These are phyloP conservation scores for Samsoniella hepiali DNA, from an alignment of 2,329 filamentous ascomycete genomes.

Conservation along the genomic window DNA sequence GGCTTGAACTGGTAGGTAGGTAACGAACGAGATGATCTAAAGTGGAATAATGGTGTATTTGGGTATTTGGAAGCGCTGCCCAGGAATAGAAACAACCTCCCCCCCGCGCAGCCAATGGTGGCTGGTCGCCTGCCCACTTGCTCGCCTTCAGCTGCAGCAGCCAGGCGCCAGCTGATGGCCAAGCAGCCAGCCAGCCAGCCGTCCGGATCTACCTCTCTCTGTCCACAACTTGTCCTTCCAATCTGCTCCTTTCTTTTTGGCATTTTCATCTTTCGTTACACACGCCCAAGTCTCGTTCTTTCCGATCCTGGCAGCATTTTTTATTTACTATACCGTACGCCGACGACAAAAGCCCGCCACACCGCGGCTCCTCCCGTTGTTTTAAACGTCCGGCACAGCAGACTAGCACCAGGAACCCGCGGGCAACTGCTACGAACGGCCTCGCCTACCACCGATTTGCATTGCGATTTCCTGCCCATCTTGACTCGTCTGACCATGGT, in stretches of 20 bases:
- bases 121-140: slow-evolving; percentile 8
- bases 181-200: neutral
- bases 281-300: neutral
- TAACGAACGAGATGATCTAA: neutral
- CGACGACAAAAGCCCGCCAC: no score
- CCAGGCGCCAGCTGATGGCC: slow-evolving; percentile 1
- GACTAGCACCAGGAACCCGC: neutral
- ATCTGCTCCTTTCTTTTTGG: neutral
- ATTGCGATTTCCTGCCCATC: neutral
- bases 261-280: neutral
- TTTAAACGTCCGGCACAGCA: neutral
- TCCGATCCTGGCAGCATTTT: no score
- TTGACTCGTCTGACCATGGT: slow-evolving; percentile 23
- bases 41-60: neutral
- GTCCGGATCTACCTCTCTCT: neutral
- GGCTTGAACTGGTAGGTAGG: neutral
- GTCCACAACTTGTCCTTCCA: neutral
- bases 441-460: neutral
- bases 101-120: slow-evolving; percentile 9
- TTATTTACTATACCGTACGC: no score
- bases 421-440: neutral
- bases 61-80: neutral
- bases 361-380: neutral
- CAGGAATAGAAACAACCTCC: neutral
- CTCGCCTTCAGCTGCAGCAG: slow-evolving; percentile 7